A percentile compares a stretch with the other conserved stretches of the same genome.
Evolutionary conservation across 2,329 filamentous ascomycete genomes (phyloP).

Genomic region (Venturia effusa): DNA sequence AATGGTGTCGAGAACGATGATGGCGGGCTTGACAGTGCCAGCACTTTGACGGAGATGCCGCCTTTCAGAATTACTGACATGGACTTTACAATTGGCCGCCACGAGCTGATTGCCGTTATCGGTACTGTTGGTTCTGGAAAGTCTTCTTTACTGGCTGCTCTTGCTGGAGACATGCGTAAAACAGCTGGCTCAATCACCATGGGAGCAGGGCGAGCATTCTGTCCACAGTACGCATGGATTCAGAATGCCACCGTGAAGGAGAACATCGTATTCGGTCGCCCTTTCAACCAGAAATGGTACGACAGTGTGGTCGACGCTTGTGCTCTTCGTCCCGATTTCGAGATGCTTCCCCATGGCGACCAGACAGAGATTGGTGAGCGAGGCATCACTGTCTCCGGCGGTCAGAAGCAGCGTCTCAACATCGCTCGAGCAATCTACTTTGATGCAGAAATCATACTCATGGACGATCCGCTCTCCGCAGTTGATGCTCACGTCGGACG

Average conservation of each 20-base stretch:
- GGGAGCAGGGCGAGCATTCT: conserved; percentile 76
- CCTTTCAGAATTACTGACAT: conserved; percentile 65
- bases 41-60: conserved; percentile 46
- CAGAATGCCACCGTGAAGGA: conserved; percentile 80
- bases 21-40: conserved; percentile 39
- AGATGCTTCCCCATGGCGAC: conserved; percentile 87
- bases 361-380: conserved; percentile 88
- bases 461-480: conserved; percentile 53
- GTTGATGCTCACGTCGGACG: conserved; percentile 49
- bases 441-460: conserved; percentile 49
- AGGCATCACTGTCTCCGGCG: conserved; percentile 89
- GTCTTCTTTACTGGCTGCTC: conserved; percentile 73
- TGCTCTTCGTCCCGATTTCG: conserved; percentile 72
- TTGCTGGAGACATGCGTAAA: conserved; percentile 90
- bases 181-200: conserved; percentile 63
- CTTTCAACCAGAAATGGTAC: conserved; percentile 64
- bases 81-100: conserved; percentile 56
- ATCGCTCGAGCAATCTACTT: conserved; percentile 72
- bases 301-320: conserved; percentile 75
- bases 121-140: conserved; percentile 86
- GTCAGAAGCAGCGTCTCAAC: conserved; percentile 90
- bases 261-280: conserved; percentile 86
- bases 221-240: conserved; percentile 96
- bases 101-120: conserved; percentile 77
- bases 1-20: conserved; percentile 19